A percentile compares a stretch with the other conserved stretches of the same genome.
phyloP scores from a whole-genome alignment of 2,329 filamentous ascomycete genomes.

The Fusarium annulatum region DNA sequence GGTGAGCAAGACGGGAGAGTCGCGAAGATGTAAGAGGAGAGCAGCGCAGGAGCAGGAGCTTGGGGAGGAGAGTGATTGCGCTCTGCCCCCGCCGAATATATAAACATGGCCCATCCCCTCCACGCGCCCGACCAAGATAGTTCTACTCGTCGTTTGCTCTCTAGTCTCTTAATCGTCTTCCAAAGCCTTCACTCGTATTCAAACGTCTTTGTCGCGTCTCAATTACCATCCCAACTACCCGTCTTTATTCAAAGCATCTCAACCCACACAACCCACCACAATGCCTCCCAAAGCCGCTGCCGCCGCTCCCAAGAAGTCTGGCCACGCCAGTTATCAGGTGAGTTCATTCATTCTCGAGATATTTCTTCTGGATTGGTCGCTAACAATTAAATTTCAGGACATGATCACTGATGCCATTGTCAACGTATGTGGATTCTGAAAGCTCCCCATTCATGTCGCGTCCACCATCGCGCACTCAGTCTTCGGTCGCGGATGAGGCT shows the following conservation, averaged over 20 bases:
- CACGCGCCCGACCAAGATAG: slow-evolving; percentile 63
- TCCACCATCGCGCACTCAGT: slow-evolving; percentile 43
- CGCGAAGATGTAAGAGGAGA: slow-evolving; percentile 37
- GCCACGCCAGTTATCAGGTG: slow-evolving; percentile 70
- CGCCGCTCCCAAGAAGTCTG: slow-evolving; percentile 58
- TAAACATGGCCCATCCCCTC: slow-evolving; percentile 67
- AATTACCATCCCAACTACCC: slow-evolving; percentile 42
- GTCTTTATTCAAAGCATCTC: slow-evolving; percentile 34
- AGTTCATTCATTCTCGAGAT: slow-evolving; percentile 43
- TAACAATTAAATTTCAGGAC: slow-evolving; percentile 55
- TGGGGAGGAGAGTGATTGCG: slow-evolving; percentile 62
- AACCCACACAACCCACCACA: slow-evolving; percentile 49
- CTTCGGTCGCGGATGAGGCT: slow-evolving; percentile 38
- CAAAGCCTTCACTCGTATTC: slow-evolving; percentile 6
- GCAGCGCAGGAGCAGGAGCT: slow-evolving; percentile 45
- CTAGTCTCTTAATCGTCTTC: slow-evolving; percentile 42
- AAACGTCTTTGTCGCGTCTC: slow-evolving; percentile 37
- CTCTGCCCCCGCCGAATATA: slow-evolving; percentile 68
- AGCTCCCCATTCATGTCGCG: slow-evolving; percentile 51
- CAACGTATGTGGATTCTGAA: slow-evolving; percentile 60
- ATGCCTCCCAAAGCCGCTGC: slow-evolving; percentile 72
- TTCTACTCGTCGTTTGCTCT: slow-evolving; percentile 51
- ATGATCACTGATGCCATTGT: slow-evolving; percentile 73
- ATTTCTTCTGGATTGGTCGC: not conserved
- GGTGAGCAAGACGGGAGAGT: slow-evolving; percentile 38